A percentile compares a stretch with the other conserved stretches of the same genome.
Evolutionary conservation across 139 green algal genomes (phyloP).

Genomic region (Haematococcus sp.): DNA sequence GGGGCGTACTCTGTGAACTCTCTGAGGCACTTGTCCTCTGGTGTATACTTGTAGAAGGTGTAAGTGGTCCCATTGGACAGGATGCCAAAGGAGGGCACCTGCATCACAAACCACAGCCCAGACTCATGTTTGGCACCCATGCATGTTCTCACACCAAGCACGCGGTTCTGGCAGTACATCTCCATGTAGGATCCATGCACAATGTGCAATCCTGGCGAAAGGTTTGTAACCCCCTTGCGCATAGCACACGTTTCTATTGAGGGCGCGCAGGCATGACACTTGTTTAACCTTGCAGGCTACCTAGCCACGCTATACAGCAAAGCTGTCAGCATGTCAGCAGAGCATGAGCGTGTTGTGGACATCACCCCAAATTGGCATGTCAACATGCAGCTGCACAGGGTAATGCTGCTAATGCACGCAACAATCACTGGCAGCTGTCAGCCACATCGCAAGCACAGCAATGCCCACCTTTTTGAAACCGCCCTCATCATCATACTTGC

Average conservation of each 20-base stretch:
- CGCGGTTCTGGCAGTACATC: too few species aligned
- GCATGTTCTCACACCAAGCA: too few species aligned
- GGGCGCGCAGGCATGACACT: too few species aligned
- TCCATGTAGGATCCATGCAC: slow-evolving; percentile 5
- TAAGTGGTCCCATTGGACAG: slow-evolving; percentile 24
- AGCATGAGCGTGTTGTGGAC: slow-evolving; percentile 1
- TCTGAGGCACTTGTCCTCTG: neutral
- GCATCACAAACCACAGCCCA: neutral
- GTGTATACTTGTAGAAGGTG: slow-evolving; percentile 23
- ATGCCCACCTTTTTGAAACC: slow-evolving; percentile 9
- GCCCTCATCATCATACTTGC: slow-evolving; percentile 19
- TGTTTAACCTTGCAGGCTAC: too few species aligned
- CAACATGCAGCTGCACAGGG: too few species aligned
- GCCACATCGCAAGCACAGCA: neutral
- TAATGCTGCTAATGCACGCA: too few species aligned
- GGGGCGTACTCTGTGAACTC: neutral
- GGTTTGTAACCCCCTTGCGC: too few species aligned
- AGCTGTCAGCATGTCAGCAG: neutral
- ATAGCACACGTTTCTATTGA: too few species aligned
- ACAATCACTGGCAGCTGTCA: too few species aligned
- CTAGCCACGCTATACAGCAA: too few species aligned
- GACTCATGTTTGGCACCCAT: too few species aligned
- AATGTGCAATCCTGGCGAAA: neutral
- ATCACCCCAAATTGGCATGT: neutral
- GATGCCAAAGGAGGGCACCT: slow-evolving; percentile 27